Base-by-base conservation (phyloP, 805 yeast genomes). In the Candida sanyiensis region DNA sequence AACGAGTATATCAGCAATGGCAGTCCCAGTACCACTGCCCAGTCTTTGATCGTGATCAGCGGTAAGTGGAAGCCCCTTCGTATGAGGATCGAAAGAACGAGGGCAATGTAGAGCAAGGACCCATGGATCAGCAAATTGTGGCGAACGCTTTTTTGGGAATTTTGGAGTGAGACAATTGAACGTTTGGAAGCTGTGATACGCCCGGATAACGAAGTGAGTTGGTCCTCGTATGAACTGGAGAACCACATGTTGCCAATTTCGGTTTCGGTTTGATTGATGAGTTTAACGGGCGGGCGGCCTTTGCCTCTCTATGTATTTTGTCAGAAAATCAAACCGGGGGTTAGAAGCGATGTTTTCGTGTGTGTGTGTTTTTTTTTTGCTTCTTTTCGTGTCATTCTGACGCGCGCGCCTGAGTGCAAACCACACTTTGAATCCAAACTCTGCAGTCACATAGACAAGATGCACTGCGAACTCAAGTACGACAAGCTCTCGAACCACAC, bases 181-280 rank as follows among this genome's bases (percentile, higher is more conserved):
- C 56, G 52, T 35, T 62, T 55, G 10, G 53, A 50, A 18, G 33
- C 43, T 3, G 59, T 39, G 28, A 72, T 70, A 19, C 58, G 54
- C 3, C 52, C 54, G 0, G 74, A 57, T 10, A 73, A 38, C 3
- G 47, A 30, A 16, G 67, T 62, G 28, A 73, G 54, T 23, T 68
- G 66, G 42, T 58, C 62, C 42, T 73, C 78, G 48, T 31, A 31
- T 15, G 34, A 31, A 15, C 26, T 19, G 6, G 34, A 31, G 18
- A 31, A 31, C 34, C 34, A 31, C 34, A 31, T 31, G n/a, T 10
- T 21, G 34, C 17, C 17, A 18, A 27, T 27, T 13, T 17, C 13
- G 29, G 4, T 12, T 12, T 27, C 18, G n/a, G n/a, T n/a, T n/a
- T n/a, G n/a, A n/a, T 13, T 13, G 29, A 10, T 25, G 13, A 6